Base-by-base conservation (phyloP, 768 basidiomycete species). In the Naganishia onofrii region DNA sequence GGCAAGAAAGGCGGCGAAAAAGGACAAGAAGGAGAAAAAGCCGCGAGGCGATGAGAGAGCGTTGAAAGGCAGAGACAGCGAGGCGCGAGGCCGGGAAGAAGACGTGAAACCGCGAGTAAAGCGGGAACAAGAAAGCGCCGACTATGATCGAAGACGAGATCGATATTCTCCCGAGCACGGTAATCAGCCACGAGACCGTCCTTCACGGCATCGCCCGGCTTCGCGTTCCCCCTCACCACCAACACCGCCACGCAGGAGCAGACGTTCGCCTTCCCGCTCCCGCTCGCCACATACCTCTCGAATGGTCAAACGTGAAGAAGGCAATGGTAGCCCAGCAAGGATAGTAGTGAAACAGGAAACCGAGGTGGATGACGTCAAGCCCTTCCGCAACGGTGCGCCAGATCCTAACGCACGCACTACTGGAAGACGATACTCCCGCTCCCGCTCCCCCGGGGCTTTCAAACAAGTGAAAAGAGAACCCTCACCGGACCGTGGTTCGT, bases 1-100 rank as follows among this genome's bases (percentile, higher is more conserved):
- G 90, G 88, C 3, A 12, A 42, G 48, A 48, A 88, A 87, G 5
- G 90, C 90, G 76, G 92, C 92, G 81, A 87, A 88, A 52, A 85
- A 84, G 29, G 88, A 85, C 4, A 82, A 90, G 68, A 93, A 90
- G 80, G 90, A 88, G 54, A 85, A 85, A 70, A 93, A 88, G 81
- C 86, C 84, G 74, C 48, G 48, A 51, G 87, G 86, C 80, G 90
- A 86, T 23, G 48, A 51, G 7, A 21, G 21, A 51, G 48, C 48
- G 48, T 51, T 51, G 21, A 51, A 21, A n/a, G 23, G 21, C 23
- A 51, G 48, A 51, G 48, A 51, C 2, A 51, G 48, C 12, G 48
- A 51, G n/a, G 48, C 48, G 19, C 48, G 15, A 12, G 54, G 7
- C 10, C 4, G 2, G 54, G 54, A 55, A 55, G 54, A 31, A 17